Conservation (phyloP, 1,139 yeast species). For the Blastobotrys persicus region DNA sequence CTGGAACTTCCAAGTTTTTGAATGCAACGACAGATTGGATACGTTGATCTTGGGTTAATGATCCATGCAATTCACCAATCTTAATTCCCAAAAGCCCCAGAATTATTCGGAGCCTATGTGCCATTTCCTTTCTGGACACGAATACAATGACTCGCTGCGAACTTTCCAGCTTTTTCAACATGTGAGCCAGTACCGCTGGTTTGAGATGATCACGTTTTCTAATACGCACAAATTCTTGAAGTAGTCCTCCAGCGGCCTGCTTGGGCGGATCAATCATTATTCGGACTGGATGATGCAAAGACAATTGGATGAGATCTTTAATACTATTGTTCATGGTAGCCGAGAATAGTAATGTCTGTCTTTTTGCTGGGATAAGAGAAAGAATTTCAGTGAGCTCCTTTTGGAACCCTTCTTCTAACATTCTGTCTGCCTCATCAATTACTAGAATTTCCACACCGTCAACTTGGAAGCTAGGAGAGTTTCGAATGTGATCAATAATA, state of each 20-base stretch:
- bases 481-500: conserved; percentile 92
- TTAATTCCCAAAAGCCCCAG: conserved; percentile 82
- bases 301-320: conserved; percentile 80
- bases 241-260: conserved; percentile 80
- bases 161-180: conserved; percentile 65
- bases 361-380: conserved; percentile 77
- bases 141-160: conserved; percentile 80
- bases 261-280: conserved; percentile 97
- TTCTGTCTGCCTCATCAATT: conserved; percentile 97
- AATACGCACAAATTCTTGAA: conserved; percentile 91
- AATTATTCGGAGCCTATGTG: conserved; percentile 81
- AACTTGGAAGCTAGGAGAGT: conserved; percentile 88
- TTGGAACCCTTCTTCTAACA: conserved; percentile 98
- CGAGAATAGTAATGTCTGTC: conserved; percentile 91
- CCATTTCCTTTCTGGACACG: conserved; percentile 85
- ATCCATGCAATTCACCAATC: conserved; percentile 92
- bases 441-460: conserved; percentile 90
- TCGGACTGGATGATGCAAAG: conserved; percentile 85
- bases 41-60: conserved; percentile 94
- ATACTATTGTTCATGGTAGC: conserved; percentile 97
- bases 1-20: conserved; percentile 77
- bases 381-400: conserved; percentile 88
- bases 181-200: conserved; percentile 74
- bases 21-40: conserved; percentile 77
- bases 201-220: conserved; percentile 83